Conservation (phyloP, 768 basidiomycete genomes). For the Suillus luteus region DNA sequence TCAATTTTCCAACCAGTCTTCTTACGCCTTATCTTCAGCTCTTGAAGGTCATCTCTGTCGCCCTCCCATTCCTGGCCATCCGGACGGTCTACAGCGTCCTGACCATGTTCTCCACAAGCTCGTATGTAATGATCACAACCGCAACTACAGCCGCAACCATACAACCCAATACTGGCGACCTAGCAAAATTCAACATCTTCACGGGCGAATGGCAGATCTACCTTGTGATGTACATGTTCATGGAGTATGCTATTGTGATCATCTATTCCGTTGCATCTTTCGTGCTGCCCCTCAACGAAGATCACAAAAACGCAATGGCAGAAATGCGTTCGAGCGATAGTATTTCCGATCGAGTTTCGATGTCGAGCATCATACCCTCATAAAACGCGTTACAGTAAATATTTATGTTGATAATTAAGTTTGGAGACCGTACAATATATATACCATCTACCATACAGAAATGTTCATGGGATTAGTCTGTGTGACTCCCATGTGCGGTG, state of each 20-base stretch:
- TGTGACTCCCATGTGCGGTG: background rate
- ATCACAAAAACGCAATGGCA: conserved; percentile 4
- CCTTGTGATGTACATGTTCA: conserved; percentile 53
- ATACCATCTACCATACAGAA: background rate
- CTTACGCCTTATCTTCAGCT: conserved; percentile 42
- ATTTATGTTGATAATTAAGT: background rate
- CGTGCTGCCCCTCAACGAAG: conserved; percentile 21
- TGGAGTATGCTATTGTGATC: conserved; percentile 52
- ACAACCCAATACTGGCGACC: conserved; percentile 21
- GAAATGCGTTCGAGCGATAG: too few species aligned
- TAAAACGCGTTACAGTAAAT: too few species aligned
- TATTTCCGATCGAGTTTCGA: too few species aligned
- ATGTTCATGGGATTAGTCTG: background rate
- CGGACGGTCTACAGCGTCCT: conserved; percentile 47
- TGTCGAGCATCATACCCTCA: too few species aligned
- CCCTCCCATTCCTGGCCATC: conserved; percentile 63
- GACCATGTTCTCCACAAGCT: conserved; percentile 46
- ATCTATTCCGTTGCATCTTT: conserved; percentile 38
- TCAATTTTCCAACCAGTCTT: conserved; percentile 9
- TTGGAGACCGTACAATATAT: background rate
- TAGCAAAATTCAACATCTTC: conserved; percentile 52
- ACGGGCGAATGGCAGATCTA: conserved; percentile 55
- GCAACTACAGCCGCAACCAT: conserved; percentile 24
- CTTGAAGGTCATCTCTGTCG: conserved; percentile 51
- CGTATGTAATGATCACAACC: conserved; percentile 34